Percentiles rank a stretch among this genome's conserved stretches.
These are phyloP conservation scores for Taphrina confusa DNA, from an alignment of 1,139 yeast genomes.

Conservation along the genomic window DNA sequence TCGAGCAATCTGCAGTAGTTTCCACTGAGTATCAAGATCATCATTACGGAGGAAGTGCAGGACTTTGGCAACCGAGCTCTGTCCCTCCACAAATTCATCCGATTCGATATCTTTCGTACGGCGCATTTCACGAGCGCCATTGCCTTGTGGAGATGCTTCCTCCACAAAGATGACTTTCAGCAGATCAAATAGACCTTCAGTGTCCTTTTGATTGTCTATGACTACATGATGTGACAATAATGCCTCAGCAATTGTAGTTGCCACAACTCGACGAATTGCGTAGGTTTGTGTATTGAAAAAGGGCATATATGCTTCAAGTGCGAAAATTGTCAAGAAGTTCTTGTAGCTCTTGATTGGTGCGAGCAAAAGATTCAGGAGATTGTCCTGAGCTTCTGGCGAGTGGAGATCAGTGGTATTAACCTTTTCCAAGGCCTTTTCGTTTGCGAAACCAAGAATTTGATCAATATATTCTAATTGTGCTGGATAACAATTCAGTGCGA, in stretches of 20 bases:
- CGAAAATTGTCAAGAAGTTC: conserved; percentile 46
- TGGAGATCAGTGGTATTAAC: conserved; percentile 42
- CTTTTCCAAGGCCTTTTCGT: conserved; percentile 51
- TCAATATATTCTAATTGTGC: conserved; percentile 62
- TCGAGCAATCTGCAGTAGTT: conserved; percentile 57
- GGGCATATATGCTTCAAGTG: conserved; percentile 47
- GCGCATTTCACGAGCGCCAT: conserved; percentile 34
- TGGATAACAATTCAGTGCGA: conserved; percentile 70
- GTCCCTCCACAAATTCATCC: conserved; percentile 52
- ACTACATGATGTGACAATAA: conserved; percentile 43
- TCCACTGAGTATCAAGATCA: conserved; percentile 57
- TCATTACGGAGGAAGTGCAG: conserved; percentile 60
- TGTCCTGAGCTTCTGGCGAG: conserved; percentile 47
- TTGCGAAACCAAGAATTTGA: conserved; percentile 60
- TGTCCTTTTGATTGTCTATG: conserved; percentile 45
- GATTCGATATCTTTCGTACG: conserved; percentile 41
- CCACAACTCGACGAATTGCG: conserved; percentile 47
- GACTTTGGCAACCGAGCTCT: conserved; percentile 70
- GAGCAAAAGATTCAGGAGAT: conserved; percentile 59
- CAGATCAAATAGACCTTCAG: conserved; percentile 49
- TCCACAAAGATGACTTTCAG: conserved; percentile 47
- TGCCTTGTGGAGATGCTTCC: conserved; percentile 39
- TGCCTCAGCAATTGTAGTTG: conserved; percentile 46
- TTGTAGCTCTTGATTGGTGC: conserved; percentile 57
- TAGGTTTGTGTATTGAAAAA: conserved; percentile 48